Conservation (phyloP, 1,284 basidiomycete genomes). For the Phellopilus nigrolimitatus region DNA sequence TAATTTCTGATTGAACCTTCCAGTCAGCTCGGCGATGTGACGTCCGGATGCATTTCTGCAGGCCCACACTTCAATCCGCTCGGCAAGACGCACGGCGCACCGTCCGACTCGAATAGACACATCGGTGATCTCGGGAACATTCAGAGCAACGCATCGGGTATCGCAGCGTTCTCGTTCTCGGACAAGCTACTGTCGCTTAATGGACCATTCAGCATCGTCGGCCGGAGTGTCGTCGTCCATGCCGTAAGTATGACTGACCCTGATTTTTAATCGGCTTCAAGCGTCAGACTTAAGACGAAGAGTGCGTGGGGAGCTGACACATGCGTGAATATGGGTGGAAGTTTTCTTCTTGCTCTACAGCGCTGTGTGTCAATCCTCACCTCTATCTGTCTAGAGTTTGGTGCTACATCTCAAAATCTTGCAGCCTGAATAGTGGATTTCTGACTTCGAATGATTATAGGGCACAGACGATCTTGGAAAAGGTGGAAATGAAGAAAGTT, state of each 20-base stretch:
- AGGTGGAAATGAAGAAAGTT: constrained; percentile 61
- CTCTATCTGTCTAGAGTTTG: neutral
- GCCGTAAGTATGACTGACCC: constrained; percentile 44
- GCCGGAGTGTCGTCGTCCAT: constrained; percentile 62
- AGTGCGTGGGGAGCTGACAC: too few relatives aligned
- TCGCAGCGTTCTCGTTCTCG: constrained; percentile 51
- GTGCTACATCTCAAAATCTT: neutral
- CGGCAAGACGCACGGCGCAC: constrained; percentile 61
- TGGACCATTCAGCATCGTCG: constrained; percentile 65
- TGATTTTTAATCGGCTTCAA: neutral
- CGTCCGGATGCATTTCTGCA: constrained; percentile 63
- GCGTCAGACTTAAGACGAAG: neutral
- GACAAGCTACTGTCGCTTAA: constrained; percentile 66
- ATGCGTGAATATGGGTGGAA: too few relatives aligned
- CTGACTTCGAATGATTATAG: constrained; percentile 28
- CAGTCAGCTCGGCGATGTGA: constrained; percentile 66
- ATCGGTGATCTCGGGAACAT: constrained; percentile 80
- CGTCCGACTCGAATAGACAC: constrained; percentile 53
- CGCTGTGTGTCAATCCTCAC: neutral
- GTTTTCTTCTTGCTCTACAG: neutral
- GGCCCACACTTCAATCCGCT: constrained; percentile 77
- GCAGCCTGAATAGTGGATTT: constrained; percentile 12
- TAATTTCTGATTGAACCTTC: neutral
- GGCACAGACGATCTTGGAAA: constrained; percentile 72
- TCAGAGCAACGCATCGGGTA: constrained; percentile 53